Percentiles rank a stretch among this genome's conserved stretches.
phyloP scores from a whole-genome alignment of 176 grass and related monocot species.

The Oryza glumipatula region DNA sequence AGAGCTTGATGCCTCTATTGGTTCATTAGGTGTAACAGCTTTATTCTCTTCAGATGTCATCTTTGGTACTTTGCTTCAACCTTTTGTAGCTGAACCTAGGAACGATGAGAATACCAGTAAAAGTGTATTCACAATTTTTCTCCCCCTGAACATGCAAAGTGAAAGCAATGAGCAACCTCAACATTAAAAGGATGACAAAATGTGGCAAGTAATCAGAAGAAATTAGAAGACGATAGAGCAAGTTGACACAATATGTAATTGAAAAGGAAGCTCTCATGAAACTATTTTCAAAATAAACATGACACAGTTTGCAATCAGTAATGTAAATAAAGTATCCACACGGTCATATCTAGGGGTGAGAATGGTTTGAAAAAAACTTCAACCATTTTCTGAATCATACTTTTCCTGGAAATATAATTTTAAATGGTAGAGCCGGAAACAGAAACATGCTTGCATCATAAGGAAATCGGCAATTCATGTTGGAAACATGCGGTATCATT shows the following conservation, averaged over 20 bases:
- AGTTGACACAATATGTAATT: neutral
- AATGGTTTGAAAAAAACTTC: neutral
- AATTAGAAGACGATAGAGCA: neutral
- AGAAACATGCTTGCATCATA: no score
- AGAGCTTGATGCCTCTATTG: constrained; percentile 30
- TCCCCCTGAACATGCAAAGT: constrained; percentile 11
- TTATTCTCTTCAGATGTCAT: constrained; percentile 51
- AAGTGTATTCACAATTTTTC: constrained; percentile 2
- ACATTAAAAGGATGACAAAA: neutral
- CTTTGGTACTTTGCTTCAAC: constrained; percentile 5
- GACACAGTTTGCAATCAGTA: constrained; percentile 11
- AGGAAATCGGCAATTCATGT: no score
- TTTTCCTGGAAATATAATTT: no score
- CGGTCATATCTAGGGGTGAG: neutral
- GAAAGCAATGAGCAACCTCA: neutral
- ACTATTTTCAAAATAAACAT: constrained; percentile 9
- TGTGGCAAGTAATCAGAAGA: neutral
- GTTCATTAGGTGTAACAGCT: constrained; percentile 29
- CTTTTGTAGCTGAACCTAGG: neutral
- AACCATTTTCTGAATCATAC: neutral
- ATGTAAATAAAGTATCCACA: neutral
- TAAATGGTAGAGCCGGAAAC: no score
- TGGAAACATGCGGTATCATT: no score
- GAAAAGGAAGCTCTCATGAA: neutral
- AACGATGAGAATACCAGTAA: neutral